These are phyloP conservation scores for Leccinum rimulosum DNA, from an alignment of 768 basidiomycete genomes.

Conservation along the genomic window DNA sequence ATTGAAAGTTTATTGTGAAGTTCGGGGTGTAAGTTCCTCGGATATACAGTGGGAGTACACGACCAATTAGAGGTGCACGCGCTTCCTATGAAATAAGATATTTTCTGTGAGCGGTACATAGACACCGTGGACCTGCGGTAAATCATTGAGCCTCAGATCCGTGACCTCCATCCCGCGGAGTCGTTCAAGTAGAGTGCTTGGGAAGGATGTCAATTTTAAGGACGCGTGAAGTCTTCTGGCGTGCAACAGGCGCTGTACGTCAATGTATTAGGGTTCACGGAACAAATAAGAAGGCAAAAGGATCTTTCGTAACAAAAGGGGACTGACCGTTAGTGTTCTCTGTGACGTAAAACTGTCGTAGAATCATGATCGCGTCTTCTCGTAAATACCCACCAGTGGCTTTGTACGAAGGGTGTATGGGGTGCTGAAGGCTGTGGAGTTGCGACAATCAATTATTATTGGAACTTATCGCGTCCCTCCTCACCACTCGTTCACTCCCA, in stretches of 20 bases:
- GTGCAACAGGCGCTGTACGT: slow-evolving; percentile 79
- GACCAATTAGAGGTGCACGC: neutral
- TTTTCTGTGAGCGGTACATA: neutral
- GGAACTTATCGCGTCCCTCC: slow-evolving; percentile 19
- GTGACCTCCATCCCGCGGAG: neutral
- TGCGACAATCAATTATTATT: slow-evolving; percentile 1
- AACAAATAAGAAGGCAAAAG: neutral
- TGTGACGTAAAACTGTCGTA: slow-evolving; percentile 87
- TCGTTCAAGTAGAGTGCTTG: slow-evolving; percentile 8
- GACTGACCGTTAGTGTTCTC: slow-evolving; percentile 85
- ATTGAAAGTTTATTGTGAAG: slow-evolving; percentile 12
- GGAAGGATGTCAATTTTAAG: slow-evolving; percentile 75
- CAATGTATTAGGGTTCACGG: slow-evolving; percentile 11
- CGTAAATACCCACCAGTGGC: slow-evolving; percentile 75
- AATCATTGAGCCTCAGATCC: neutral
- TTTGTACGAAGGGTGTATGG: slow-evolving; percentile 68
- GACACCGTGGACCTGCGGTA: neutral
- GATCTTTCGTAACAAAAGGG: neutral
- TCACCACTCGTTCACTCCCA: slow-evolving; percentile 79
- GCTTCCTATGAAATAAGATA: neutral
- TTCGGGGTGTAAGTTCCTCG: neutral
- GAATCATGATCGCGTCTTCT: slow-evolving; percentile 83
- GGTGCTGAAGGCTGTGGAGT: slow-evolving; percentile 58
- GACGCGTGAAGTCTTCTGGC: slow-evolving; percentile 78
- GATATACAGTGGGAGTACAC: neutral